A percentile compares a stretch with the other conserved stretches of the same genome.
Evolutionary conservation across 805 yeast species (phyloP).

Genomic region (Candida chauliodis): DNA sequence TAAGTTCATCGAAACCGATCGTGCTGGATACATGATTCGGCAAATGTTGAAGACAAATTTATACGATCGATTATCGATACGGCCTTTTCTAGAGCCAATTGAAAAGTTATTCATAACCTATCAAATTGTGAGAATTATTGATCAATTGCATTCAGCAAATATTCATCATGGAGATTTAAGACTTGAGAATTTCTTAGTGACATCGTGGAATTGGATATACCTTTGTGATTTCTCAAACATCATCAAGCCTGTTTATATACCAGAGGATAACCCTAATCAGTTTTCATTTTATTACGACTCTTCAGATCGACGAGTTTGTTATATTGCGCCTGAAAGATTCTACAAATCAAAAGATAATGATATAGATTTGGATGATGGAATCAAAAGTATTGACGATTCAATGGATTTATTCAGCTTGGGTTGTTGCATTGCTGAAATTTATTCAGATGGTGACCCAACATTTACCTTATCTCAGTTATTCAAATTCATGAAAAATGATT

Average conservation of each 20-base stretch:
- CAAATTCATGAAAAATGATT: conserved; percentile 71
- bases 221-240: conserved; percentile 79
- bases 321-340: conserved; percentile 93
- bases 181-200: conserved; percentile 80
- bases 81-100: conserved; percentile 79
- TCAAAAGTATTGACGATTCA: conserved; percentile 41
- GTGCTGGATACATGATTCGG: conserved; percentile 88
- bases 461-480: conserved; percentile 86
- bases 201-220: conserved; percentile 85
- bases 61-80: conserved; percentile 80
- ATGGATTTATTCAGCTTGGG: conserved; percentile 86
- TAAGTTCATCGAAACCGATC: conserved; percentile 76
- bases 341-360: conserved; percentile 26
- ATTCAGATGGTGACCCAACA: conserved; percentile 79
- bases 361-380: conserved; percentile 18
- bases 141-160: conserved; percentile 55
- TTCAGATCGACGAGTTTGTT: conserved; percentile 80
- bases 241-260: conserved; percentile 74
- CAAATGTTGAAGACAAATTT: conserved; percentile 75
- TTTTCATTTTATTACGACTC: conserved; percentile 91
- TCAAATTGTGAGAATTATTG: conserved; percentile 66
- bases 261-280: conserved; percentile 91
- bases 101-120: conserved; percentile 84
- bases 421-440: conserved; percentile 88
- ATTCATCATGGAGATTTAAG: conserved; percentile 89